These are phyloP conservation scores for Kodamaea fukazawae DNA, from an alignment of 805 yeast species.

Conservation along the genomic window DNA sequence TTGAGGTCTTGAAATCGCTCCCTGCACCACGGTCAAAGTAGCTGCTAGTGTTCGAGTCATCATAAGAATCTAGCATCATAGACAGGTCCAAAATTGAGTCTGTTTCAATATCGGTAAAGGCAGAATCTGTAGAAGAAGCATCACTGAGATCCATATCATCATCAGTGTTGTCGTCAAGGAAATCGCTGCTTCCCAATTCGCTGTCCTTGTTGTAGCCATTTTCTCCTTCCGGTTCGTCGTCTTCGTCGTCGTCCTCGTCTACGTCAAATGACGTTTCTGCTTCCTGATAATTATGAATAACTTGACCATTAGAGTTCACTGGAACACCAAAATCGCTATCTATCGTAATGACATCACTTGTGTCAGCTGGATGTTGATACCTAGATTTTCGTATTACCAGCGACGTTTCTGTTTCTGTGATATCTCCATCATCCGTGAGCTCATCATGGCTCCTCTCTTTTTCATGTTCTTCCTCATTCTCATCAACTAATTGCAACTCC, in stretches of 20 bases:
- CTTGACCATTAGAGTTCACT: conserved; percentile 21
- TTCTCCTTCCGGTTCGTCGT: conserved; percentile 17
- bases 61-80: conserved; percentile 23
- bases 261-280: conserved; percentile 4
- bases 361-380: conserved; percentile 11
- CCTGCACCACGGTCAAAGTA: conserved; percentile 1
- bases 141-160: conserved; percentile 25
- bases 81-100: conserved; percentile 33
- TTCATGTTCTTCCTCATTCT: conserved; percentile 19
- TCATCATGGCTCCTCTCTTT: conserved; percentile 15
- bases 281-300: conserved; percentile 12
- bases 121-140: conserved; percentile 36
- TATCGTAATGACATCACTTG: conserved; percentile 22
- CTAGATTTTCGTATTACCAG: conserved; percentile 1
- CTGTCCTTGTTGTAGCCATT: conserved; percentile 21
- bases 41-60: conserved; percentile 5
- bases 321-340: conserved; percentile 33
- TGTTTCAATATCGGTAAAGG: conserved; percentile 43
- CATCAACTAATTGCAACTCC: conserved; percentile 5
- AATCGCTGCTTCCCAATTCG: conserved; percentile 25
- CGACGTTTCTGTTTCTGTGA: conserved; percentile 13
- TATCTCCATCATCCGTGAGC: conserved; percentile 15
- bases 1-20: conserved; percentile 11
- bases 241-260: conserved; percentile 12
- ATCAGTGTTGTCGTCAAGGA: conserved; percentile 24